phyloP scores from a whole-genome alignment of 176 grass and related monocot genomes.

The Typha latifolia region DNA sequence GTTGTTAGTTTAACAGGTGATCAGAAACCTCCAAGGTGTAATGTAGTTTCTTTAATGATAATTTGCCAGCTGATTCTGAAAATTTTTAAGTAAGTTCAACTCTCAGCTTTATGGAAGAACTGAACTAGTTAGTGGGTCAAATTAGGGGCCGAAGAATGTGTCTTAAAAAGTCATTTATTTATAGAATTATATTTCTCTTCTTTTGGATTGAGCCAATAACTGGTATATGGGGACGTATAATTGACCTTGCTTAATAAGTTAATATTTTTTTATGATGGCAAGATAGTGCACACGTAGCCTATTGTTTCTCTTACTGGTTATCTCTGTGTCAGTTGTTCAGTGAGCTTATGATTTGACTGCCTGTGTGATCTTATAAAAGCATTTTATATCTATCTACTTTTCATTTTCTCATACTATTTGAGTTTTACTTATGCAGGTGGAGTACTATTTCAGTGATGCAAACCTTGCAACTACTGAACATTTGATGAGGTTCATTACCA shows the following conservation, averaged over 20 bases:
- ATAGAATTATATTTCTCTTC: not conserved
- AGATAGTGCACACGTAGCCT: not conserved
- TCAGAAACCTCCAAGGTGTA: no score
- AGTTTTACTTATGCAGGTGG: conserved; percentile 48
- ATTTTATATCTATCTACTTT: not conserved
- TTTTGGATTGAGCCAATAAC: not conserved
- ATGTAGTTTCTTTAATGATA: no score
- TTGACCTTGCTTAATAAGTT: not conserved
- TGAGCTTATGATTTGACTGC: not conserved
- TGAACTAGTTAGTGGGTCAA: no score
- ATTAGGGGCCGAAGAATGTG: no score
- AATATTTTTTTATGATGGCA: not conserved
- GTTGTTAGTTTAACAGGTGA: no score
- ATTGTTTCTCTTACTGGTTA: not conserved
- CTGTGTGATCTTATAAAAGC: no score
- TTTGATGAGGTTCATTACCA: conserved; percentile 93
- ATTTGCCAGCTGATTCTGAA: no score
- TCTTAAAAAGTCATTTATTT: no score
- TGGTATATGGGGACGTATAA: not conserved
- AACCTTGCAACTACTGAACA: conserved; percentile 93
- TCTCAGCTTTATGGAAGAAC: no score
- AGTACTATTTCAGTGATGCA: conserved; percentile 95
- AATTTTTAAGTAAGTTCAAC: no score
- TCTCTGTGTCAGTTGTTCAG: not conserved
- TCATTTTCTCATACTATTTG: conserved; percentile 10